Evolutionary conservation across 169 alveolate genomes (phyloP).

Genomic region (Neospora caninum): DNA sequence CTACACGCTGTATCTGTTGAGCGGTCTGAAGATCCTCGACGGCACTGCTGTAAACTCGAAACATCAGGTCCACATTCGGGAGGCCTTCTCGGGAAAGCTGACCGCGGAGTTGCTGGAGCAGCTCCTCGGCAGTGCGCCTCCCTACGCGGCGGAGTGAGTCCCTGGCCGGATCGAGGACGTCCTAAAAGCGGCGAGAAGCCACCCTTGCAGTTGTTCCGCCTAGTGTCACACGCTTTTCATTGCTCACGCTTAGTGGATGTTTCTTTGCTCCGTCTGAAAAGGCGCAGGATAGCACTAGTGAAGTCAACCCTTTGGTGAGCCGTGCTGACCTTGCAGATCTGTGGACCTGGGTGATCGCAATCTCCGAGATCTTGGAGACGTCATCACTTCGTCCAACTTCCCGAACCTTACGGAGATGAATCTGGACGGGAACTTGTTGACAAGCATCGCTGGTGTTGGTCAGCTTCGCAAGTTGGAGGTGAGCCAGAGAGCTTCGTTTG

Average conservation of each 20-base stretch:
- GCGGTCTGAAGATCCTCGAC: conserved; percentile 46
- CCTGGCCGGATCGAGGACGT: not conserved
- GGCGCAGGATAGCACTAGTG: too few species aligned
- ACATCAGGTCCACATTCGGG: conserved; percentile 33
- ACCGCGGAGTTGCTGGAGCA: conserved; percentile 64
- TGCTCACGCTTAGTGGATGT: too few species aligned
- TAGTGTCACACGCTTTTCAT: too few species aligned
- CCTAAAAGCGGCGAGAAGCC: not conserved
- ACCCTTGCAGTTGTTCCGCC: not conserved
- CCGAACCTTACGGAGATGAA: conserved; percentile 37
- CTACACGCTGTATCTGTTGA: conserved; percentile 56
- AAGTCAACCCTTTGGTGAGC: too few species aligned
- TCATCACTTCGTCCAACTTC: conserved; percentile 46
- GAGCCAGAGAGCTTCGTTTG: not conserved
- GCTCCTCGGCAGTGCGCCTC: conserved; percentile 50
- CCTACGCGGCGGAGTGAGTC: conserved; percentile 56
- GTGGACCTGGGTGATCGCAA: conserved; percentile 49
- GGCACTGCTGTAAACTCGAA: conserved; percentile 49
- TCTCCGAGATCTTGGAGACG: conserved; percentile 53
- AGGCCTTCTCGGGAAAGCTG: conserved; percentile 58
- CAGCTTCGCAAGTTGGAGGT: conserved; percentile 22
- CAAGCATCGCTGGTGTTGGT: conserved; percentile 14
- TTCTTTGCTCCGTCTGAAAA: too few species aligned
- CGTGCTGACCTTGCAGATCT: conserved; percentile 22
- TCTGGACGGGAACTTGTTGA: conserved; percentile 40